Evolutionary conservation across 2,329 filamentous ascomycete genomes (phyloP), one percentile per base, ranked within the genome.

Genomic region (Trichothecium roseum): DNA sequence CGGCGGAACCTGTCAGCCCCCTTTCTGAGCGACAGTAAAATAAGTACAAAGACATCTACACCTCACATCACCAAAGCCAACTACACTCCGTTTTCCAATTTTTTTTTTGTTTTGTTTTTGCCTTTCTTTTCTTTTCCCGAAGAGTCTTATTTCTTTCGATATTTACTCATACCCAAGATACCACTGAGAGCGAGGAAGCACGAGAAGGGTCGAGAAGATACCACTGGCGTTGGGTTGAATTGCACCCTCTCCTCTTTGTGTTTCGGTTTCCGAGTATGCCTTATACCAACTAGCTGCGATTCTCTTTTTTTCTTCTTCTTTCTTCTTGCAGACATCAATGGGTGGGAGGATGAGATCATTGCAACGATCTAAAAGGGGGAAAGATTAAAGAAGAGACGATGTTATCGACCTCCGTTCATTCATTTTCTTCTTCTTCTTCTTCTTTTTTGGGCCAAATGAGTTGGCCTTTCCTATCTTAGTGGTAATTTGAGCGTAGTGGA

Each of bases 151-250:
- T 33, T 26, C 24, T 33, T 33, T 33, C 18, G 15, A 8, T 35
- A 18, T 16, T 30, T 35, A 12, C 27, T 20, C 38, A 45, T 40
- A 43, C 22, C 33, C 41, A 51, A 51, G 49, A 52, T 52, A 52
- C 50, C 48, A 50, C 48, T 51, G 9, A 50, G 45, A 49, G 44
- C 43, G 42, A 41, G 41, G 41, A 49, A 42, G 39, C 44, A 47
- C 42, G 41, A 45, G 10, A 24, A 24, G 20, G 20, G 20, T 24
- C 20, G 20, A 24, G 20, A 24, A 24, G 20, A 24, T 24, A 24
- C 20, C 20, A 24, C 20, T 24, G 34, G 32, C 35, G 24, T 32
- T 29, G 28, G 24, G 37, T 29, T 36, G 22, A 24, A 24, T 24
- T 24, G 20, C 16, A 24, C 27, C 18, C 32, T 36, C 37, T 37